Evolutionary conservation across 2,329 filamentous ascomycete genomes (phyloP).

Genomic region (Neofusicoccum parvum): DNA sequence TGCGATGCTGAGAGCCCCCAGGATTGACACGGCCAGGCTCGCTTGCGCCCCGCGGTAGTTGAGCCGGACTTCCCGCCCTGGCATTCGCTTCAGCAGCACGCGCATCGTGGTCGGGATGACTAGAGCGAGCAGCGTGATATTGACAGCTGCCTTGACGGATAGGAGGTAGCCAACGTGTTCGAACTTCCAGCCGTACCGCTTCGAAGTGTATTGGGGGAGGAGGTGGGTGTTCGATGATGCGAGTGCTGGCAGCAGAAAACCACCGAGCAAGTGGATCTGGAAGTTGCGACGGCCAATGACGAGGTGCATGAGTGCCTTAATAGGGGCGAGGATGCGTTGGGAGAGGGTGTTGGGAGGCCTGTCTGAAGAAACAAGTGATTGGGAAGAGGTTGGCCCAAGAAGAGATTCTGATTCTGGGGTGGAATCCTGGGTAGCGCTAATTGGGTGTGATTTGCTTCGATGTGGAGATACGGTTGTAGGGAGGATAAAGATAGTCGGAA

Average conservation of each 20-base stretch:
- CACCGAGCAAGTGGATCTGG: conserved; percentile 33
- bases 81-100: conserved; percentile 26
- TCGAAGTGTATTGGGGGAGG: conserved; percentile 42
- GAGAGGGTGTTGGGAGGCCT: background rate
- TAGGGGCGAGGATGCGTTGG: background rate
- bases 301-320: background rate
- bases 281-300: conserved; percentile 30
- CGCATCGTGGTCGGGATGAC: conserved; percentile 38
- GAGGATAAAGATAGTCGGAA: conserved; percentile 20
- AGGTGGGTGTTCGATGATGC: conserved; percentile 43
- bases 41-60: conserved; percentile 36
- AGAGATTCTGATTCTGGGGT: background rate
- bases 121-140: conserved; percentile 36
- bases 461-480: background rate
- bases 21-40: conserved; percentile 36
- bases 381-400: background rate
- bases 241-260: conserved; percentile 39
- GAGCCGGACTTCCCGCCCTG: conserved; percentile 19
- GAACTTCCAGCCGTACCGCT: conserved; percentile 42
- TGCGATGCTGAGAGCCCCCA: conserved; percentile 38
- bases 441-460: background rate
- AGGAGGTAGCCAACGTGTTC: conserved; percentile 41
- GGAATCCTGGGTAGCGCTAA: background rate
- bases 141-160: conserved; percentile 40
- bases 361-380: background rate